phyloP scores from a whole-genome alignment of 108 stramenopile genomes.

The Fragilariopsis cylindrus region DNA sequence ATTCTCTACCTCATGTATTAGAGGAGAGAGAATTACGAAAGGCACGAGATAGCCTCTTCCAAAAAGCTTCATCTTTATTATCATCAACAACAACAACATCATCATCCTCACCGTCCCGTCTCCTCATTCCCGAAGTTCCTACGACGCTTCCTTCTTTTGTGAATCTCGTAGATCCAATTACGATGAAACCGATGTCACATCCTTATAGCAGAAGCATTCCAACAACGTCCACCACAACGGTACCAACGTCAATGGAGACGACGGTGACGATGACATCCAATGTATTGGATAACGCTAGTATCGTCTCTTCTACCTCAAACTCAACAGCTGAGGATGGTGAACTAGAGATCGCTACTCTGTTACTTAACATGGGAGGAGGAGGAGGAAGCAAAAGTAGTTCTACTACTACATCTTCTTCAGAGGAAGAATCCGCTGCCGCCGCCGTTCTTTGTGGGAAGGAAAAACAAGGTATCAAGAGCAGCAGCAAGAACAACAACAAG shows the following conservation, averaged over 20 bases:
- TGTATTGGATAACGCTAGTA: background rate
- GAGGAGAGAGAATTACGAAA: background rate
- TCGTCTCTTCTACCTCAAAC: background rate
- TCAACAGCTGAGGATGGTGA: background rate
- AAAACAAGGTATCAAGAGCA: no score
- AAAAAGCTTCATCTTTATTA: background rate
- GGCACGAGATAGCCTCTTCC: background rate
- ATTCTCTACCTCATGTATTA: background rate
- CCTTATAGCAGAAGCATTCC: background rate
- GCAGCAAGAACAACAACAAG: background rate
- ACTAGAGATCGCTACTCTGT: background rate
- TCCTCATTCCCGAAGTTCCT: background rate
- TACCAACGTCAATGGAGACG: background rate
- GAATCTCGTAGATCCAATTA: background rate
- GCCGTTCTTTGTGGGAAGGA: no score
- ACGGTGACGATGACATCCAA: background rate
- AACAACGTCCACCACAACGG: background rate
- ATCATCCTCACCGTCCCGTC: background rate
- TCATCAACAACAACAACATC: background rate
- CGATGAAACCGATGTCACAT: background rate
- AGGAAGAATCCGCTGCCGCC: background rate
- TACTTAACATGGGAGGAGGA: slow-evolving; percentile 4
- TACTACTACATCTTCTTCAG: background rate
- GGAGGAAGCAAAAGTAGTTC: no score
- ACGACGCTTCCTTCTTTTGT: background rate